Base-by-base conservation (phyloP, 768 basidiomycete species). In the Suillus subluteus region DNA sequence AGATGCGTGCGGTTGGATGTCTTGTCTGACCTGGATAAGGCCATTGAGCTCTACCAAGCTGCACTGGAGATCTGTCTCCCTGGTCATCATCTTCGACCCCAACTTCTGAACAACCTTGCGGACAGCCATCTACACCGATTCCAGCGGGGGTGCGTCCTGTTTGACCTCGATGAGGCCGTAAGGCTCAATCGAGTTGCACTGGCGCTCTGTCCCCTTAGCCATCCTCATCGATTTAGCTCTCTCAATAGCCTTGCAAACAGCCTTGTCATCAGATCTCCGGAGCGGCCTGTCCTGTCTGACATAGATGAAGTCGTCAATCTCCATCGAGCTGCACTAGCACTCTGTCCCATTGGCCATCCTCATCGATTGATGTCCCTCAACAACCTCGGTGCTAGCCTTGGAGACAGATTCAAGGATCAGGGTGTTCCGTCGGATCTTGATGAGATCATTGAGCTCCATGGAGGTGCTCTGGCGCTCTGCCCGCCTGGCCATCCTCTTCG, bases 371-470 rank as follows among this genome's bases (percentile, higher is more conserved):
- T 40, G 37, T 50, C 62, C 21, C 64, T 67, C 37, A 64, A 68
- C 44, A 40, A 52, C 6, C 74, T 76, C n/a, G 67, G 68, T 2
- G 68, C 65, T 30, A 66, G 65, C 44, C 75, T 76, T 48, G 43
- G 71, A 8, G 58, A 69, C 8, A 74, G 73, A 50, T 76, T 73
- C 26, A 62, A 68, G 11, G 68, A 73, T 37, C 54, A 30, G 0
- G 75, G 75, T 0, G 61, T 74, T 50, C 73, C 70, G 62, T 65
- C 68, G 15, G 74, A 75, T 46, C 70, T 75, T 21, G 73, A 77
- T 13, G 68, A 70, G 55, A 71, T 71, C 9, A 44, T 65, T 15
- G 15, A 70, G 32, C 62, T 68, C 56, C 76, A 70, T 56, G 58
- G 52, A 58, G 44, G 55, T 18, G 66, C 64, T 23, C 46, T 70